Conservation (phyloP, 495 filamentous ascomycete genomes). For the Hyaloscypha finlandica region DNA sequence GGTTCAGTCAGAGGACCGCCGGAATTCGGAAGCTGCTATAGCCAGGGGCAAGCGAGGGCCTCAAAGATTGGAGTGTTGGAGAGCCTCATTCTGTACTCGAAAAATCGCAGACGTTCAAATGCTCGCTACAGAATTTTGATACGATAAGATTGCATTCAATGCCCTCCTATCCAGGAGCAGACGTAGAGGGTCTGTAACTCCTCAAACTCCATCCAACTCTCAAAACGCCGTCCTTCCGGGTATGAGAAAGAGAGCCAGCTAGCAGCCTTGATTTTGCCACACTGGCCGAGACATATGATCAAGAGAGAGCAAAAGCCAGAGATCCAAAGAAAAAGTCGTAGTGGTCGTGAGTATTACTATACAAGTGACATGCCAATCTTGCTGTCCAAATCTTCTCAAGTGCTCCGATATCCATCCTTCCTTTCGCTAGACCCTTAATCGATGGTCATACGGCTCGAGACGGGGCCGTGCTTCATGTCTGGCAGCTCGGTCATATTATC, state of each 20-base stretch:
- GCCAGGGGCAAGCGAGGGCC: too few species aligned
- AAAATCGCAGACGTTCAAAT: too few species aligned
- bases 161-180: constrained; percentile 13
- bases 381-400: constrained; percentile 1
- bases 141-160: constrained; percentile 15
- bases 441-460: constrained; percentile 82
- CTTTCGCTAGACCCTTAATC: constrained; percentile 52
- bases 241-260: constrained; percentile 18
- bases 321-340: constrained; percentile 23
- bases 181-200: neutral
- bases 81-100: too few species aligned
- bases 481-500: constrained; percentile 59
- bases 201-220: constrained; percentile 28
- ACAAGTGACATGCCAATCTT: constrained; percentile 26
- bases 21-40: too few species aligned
- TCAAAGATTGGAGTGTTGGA: too few species aligned
- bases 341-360: constrained; percentile 26
- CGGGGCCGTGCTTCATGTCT: constrained; percentile 54
- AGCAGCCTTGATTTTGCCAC: constrained; percentile 26
- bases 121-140: neutral
- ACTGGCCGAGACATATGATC: constrained; percentile 30
- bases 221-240: constrained; percentile 32
- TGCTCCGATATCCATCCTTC: constrained; percentile 13
- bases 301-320: constrained; percentile 6
- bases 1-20: too few species aligned